Evolutionary conservation across 805 yeast species (phyloP).

Genomic region (Yamadazyma sp.): DNA sequence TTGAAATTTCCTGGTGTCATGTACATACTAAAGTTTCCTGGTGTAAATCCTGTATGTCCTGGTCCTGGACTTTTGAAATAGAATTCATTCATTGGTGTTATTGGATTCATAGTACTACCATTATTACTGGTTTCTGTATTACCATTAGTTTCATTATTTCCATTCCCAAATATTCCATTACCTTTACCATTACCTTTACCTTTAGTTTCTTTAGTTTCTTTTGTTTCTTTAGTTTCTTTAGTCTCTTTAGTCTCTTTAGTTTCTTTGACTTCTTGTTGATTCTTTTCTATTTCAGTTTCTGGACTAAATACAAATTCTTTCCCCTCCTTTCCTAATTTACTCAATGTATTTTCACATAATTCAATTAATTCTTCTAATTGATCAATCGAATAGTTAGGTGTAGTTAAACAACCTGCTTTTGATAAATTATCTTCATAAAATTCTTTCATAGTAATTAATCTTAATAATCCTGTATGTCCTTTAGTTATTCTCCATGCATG

Average conservation of each 20-base stretch:
- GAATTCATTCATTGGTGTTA: not conserved
- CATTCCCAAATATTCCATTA: too few species aligned
- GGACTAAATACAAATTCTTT: constrained; percentile 9
- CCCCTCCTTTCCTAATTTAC: constrained; percentile 19
- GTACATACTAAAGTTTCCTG: not conserved
- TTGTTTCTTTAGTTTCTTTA: not conserved
- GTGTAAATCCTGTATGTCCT: not conserved
- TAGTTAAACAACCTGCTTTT: constrained; percentile 12
- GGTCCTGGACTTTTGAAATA: not conserved
- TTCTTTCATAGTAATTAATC: constrained; percentile 24
- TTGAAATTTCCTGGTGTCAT: not conserved
- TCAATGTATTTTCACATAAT: constrained; percentile 24
- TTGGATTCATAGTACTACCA: not conserved
- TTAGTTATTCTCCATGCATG: constrained; percentile 40
- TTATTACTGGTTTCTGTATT: not conserved
- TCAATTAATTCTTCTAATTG: constrained; percentile 26
- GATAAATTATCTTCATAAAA: constrained; percentile 25
- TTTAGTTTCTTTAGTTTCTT: not conserved
- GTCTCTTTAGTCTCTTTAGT: not conserved
- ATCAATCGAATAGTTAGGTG: constrained; percentile 15
- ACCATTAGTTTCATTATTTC: not conserved
- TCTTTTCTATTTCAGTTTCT: constrained; percentile 9
- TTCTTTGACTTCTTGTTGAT: constrained; percentile 1
- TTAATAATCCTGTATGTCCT: constrained; percentile 30
- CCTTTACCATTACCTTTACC: not conserved